phyloP scores from a whole-genome alignment of 164 flowering plant genomes.

The Cinnamomum chago region DNA sequence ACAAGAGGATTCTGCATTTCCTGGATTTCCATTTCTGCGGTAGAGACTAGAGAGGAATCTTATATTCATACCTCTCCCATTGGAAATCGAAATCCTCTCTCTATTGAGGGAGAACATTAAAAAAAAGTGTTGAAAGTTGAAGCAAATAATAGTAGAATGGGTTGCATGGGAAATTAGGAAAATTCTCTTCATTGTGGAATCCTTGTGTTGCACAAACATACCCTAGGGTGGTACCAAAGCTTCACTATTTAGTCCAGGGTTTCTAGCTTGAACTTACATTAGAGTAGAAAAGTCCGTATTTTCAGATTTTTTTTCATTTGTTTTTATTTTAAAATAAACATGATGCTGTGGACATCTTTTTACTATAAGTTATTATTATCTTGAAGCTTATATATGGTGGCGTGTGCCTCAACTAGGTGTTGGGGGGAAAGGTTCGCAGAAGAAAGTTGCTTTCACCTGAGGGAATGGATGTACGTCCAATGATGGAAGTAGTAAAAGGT shows the following conservation, averaged over 20 bases:
- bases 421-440: conserved; percentile 80
- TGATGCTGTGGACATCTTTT: not conserved
- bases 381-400: not conserved
- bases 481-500: conserved; percentile 99
- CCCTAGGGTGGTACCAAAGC: too few relatives aligned
- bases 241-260: too few relatives aligned
- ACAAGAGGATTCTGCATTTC: too few relatives aligned
- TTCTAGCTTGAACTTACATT: not conserved
- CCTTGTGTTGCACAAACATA: not conserved
- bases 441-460: conserved; percentile 87
- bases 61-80: not conserved
- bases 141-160: not conserved
- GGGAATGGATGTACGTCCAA: conserved; percentile 95
- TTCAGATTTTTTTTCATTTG: too few relatives aligned
- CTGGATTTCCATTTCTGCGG: too few relatives aligned
- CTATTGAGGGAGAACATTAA: too few relatives aligned
- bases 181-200: not conserved
- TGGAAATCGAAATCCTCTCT: not conserved
- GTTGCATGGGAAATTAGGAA: too few relatives aligned
- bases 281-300: not conserved
- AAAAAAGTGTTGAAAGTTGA: not conserved
- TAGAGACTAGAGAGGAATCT: too few relatives aligned
- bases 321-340: too few relatives aligned
- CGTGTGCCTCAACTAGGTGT: conserved; percentile 41
- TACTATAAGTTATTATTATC: not conserved